Evolutionary conservation across 352 stramenopile genomes (phyloP).

Genomic region (Phytophthora ramorum): DNA sequence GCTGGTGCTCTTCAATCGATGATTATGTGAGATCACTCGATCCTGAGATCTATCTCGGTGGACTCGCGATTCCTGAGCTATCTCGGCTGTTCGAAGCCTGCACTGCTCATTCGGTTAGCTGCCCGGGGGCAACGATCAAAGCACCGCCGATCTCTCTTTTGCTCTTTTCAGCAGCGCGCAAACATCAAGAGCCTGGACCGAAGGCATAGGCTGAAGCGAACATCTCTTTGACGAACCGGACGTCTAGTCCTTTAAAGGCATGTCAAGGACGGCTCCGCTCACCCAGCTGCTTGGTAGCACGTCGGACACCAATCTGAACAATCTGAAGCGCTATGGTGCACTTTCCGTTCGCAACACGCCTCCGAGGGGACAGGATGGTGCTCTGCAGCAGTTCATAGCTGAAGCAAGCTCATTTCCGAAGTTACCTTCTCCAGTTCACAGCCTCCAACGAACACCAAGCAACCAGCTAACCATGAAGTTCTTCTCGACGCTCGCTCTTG

Average conservation of each 20-base stretch:
- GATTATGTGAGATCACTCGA: conserved; percentile 21
- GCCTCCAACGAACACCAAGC: background rate
- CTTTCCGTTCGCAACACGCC: background rate
- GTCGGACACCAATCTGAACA: conserved; percentile 21
- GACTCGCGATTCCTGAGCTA: conserved; percentile 20
- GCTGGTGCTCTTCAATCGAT: background rate
- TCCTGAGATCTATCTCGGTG: conserved; percentile 31
- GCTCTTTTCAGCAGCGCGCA: conserved; percentile 1
- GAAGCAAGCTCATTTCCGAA: conserved; percentile 28
- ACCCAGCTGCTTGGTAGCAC: conserved; percentile 19
- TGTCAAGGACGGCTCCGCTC: background rate
- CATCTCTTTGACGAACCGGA: conserved; percentile 13
- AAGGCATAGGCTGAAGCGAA: background rate
- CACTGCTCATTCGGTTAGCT: background rate
- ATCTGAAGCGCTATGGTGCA: background rate
- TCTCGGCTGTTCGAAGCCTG: conserved; percentile 25
- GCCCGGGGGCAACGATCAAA: conserved; percentile 13
- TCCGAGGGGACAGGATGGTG: background rate
- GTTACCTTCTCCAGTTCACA: conserved; percentile 19
- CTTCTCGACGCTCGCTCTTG: conserved; percentile 23
- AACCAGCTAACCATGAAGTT: conserved; percentile 28
- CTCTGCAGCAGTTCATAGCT: background rate
- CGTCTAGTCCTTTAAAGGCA: background rate
- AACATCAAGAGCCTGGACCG: background rate
- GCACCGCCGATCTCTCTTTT: conserved; percentile 13